Conservation (phyloP, 768 basidiomycete genomes). For the Leccinum variicolor region DNA sequence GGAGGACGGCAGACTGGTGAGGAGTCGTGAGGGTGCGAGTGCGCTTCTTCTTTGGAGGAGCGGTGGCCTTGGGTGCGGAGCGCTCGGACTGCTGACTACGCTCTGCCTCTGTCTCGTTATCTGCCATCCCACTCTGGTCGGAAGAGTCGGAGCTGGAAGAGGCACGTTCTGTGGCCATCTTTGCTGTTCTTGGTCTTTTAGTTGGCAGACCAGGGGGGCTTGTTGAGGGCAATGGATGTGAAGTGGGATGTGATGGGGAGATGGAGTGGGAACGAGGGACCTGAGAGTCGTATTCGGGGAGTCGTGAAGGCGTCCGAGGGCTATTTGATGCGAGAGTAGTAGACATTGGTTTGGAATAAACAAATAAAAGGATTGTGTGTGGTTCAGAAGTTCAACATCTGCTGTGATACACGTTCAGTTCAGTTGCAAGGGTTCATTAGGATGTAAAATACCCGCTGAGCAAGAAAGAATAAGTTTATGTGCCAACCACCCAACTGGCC, state of each 20-base stretch:
- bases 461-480: not conserved
- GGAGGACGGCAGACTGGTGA: slow-evolving; percentile 84
- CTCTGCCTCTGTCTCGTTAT: slow-evolving; percentile 53
- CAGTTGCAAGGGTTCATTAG: not conserved
- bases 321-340: slow-evolving; percentile 18
- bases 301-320: slow-evolving; percentile 19
- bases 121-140: slow-evolving; percentile 56
- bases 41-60: slow-evolving; percentile 56
- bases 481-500: not conserved
- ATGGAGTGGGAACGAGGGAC: not conserved
- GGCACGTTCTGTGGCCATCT: slow-evolving; percentile 24
- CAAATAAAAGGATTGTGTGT: slow-evolving; percentile 17
- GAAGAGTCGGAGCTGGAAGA: slow-evolving; percentile 37
- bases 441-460: not conserved
- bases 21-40: slow-evolving; percentile 86
- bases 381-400: slow-evolving; percentile 18
- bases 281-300: slow-evolving; percentile 15
- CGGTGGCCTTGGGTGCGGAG: slow-evolving; percentile 29
- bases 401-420: not conserved
- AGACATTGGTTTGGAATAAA: slow-evolving; percentile 25
- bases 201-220: slow-evolving; percentile 9
- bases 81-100: slow-evolving; percentile 41
- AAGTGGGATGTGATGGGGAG: not conserved
- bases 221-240: slow-evolving; percentile 3
- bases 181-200: slow-evolving; percentile 19